phyloP scores from a whole-genome alignment of 257 asterid genomes.

The Linaria vulgaris region DNA sequence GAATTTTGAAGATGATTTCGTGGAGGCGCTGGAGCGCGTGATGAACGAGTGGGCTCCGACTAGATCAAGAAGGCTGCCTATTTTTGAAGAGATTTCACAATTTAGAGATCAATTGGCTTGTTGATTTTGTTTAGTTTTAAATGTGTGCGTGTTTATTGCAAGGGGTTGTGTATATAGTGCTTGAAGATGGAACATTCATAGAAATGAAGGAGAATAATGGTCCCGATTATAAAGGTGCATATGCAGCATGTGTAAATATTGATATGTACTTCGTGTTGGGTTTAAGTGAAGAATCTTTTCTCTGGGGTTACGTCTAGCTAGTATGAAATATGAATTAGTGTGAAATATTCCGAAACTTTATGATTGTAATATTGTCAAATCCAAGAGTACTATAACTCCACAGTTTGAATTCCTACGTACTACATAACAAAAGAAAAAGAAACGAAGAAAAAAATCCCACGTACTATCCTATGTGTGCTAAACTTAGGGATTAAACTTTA shows the following conservation, averaged over 20 bases:
- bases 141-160: not conserved
- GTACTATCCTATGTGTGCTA: too few relatives aligned
- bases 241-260: not conserved
- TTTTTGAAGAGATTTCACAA: conserved; percentile 78
- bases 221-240: not conserved
- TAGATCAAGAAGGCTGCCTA: conserved; percentile 74
- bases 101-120: conserved; percentile 82
- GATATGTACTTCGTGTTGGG: not conserved
- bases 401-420: too few relatives aligned
- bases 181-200: conserved; percentile 9
- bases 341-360: too few relatives aligned
- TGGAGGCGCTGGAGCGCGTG: conserved; percentile 50
- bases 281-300: not conserved
- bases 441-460: too few relatives aligned
- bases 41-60: conserved; percentile 61
- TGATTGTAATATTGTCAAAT: too few relatives aligned
- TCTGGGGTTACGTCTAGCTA: too few relatives aligned
- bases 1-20: conserved; percentile 54
- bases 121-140: conserved; percentile 21
- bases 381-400: too few relatives aligned
- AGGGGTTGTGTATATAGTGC: not conserved
- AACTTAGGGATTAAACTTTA: too few relatives aligned
- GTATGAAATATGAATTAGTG: too few relatives aligned
- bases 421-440: too few relatives aligned
- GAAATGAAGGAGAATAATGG: not conserved